A percentile compares a stretch with the other conserved stretches of the same genome.
Evolutionary conservation across 768 basidiomycete species (phyloP).

Genomic region (Xerocomus brunneocitrinus): DNA sequence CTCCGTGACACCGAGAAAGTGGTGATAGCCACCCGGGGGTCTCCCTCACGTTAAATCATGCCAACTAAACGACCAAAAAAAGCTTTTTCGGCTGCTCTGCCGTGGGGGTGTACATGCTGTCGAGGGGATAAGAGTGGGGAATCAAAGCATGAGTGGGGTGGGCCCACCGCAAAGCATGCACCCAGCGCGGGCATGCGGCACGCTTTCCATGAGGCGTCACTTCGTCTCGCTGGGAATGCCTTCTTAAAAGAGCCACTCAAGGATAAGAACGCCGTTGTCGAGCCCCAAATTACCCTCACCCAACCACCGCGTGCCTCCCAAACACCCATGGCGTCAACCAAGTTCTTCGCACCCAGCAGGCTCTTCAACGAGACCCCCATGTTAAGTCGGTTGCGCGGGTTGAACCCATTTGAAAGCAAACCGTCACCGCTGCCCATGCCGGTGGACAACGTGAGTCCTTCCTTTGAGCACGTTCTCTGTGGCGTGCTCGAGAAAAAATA

Average conservation of each 20-base stretch:
- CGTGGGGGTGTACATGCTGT: conserved; percentile 3
- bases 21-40: conserved; percentile 9
- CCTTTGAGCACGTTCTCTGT: neutral
- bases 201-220: conserved; percentile 28
- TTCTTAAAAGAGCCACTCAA: conserved; percentile 19
- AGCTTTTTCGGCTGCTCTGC: conserved; percentile 5
- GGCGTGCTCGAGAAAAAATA: neutral
- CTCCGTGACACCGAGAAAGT: conserved; percentile 19
- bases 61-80: neutral
- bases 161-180: conserved; percentile 15
- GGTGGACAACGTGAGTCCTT: conserved; percentile 26
- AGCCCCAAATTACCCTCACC: conserved; percentile 11
- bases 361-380: conserved; percentile 24
- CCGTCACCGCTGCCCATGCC: conserved; percentile 24
- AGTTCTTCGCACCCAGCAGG: conserved; percentile 15
- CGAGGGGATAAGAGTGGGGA: conserved; percentile 18
- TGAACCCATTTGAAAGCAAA: conserved; percentile 24
- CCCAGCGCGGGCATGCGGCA: conserved; percentile 26
- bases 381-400: conserved; percentile 20
- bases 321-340: conserved; percentile 20
- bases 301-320: conserved; percentile 12
- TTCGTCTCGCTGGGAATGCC: conserved; percentile 13
- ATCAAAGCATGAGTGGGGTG: conserved; percentile 5
- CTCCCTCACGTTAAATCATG: neutral
- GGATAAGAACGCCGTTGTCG: conserved; percentile 20